phyloP scores from a whole-genome alignment of 306 rosid genomes.

The Ceratonia siliqua region DNA sequence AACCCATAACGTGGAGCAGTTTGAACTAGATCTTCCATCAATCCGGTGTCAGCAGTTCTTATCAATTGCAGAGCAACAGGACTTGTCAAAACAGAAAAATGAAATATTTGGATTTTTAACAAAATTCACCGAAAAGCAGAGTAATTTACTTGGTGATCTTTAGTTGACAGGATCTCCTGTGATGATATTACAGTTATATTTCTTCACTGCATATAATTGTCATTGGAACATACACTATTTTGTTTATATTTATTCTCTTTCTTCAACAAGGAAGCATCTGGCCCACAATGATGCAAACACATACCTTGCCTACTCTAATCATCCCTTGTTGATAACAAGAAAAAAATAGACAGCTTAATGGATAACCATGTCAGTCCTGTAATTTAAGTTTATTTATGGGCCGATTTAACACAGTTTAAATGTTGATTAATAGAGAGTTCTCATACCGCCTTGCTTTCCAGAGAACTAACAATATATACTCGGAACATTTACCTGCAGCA shows the following conservation, averaged over 20 bases:
- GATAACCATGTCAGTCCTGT: neutral
- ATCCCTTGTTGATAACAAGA: neutral
- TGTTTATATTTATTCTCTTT: neutral
- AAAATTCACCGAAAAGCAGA: neutral
- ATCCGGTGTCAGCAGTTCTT: neutral
- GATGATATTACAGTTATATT: neutral
- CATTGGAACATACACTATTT: neutral
- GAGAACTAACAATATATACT: neutral
- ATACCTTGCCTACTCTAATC: conserved; percentile 1
- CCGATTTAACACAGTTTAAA: neutral
- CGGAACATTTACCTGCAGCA: conserved; percentile 74
- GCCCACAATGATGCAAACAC: neutral
- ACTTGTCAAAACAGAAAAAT: neutral
- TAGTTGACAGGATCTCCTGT: neutral
- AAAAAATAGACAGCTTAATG: neutral
- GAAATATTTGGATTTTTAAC: neutral
- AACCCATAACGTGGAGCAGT: neutral
- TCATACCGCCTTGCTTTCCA: neutral
- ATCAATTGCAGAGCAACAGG: neutral
- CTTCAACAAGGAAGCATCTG: neutral
- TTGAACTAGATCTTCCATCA: neutral
- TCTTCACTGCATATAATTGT: neutral
- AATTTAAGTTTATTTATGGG: neutral
- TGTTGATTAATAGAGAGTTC: neutral
- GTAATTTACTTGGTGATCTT: neutral